Evolutionary conservation across 1,284 basidiomycete genomes (phyloP).

Genomic region (Porodaedalea pini): DNA sequence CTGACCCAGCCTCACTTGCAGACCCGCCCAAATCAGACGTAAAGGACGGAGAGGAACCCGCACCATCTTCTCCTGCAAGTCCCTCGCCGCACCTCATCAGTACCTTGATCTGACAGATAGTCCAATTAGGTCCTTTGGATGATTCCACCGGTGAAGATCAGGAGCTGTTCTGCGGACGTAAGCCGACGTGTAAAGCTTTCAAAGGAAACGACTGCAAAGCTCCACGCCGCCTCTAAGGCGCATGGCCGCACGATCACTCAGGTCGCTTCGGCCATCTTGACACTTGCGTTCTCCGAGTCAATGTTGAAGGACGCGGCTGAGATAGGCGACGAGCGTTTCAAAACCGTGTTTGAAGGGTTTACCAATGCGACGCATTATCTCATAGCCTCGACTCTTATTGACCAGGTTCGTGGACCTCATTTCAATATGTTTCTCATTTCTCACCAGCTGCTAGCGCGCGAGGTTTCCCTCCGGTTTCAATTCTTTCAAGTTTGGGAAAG

Average conservation of each 20-base stretch:
- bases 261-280: neutral
- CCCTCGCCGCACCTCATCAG: neutral
- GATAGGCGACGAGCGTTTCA: neutral
- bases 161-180: neutral
- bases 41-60: neutral
- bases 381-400: neutral
- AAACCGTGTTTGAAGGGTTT: neutral
- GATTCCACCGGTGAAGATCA: neutral
- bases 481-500: neutral
- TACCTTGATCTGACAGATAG: neutral
- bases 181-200: neutral
- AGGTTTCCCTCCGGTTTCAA: neutral
- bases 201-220: neutral
- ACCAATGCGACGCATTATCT: neutral
- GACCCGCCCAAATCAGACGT: neutral
- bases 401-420: neutral
- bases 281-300: neutral
- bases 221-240: conserved; percentile 4
- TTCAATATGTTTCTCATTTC: neutral
- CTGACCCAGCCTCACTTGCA: neutral
- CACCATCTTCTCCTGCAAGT: neutral
- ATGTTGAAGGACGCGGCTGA: neutral
- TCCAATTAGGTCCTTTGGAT: neutral
- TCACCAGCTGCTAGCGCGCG: neutral
- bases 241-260: conserved; percentile 1